A percentile compares a stretch with the other conserved stretches of the same genome.
These are phyloP conservation scores for Hygrocybe punicea DNA, from an alignment of 768 basidiomycete species.

Conservation along the genomic window DNA sequence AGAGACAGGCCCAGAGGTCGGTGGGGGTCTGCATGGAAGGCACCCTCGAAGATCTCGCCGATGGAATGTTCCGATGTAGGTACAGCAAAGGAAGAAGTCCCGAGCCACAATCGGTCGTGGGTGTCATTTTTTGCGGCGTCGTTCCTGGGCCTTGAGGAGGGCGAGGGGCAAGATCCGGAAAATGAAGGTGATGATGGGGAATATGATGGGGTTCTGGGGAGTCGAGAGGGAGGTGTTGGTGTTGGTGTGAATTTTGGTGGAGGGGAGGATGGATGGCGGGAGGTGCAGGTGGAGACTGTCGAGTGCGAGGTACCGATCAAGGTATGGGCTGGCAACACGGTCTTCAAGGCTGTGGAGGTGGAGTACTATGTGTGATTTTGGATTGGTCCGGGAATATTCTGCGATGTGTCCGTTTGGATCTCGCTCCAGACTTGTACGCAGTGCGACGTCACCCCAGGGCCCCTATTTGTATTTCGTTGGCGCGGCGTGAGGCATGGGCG, in stretches of 20 bases:
- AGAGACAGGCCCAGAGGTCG: conserved; percentile 60
- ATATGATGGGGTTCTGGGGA: conserved; percentile 50
- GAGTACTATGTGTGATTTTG: conserved; percentile 63
- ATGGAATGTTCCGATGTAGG: conserved; percentile 44
- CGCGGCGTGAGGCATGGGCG: no score
- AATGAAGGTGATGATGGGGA: conserved; percentile 26
- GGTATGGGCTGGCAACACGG: conserved; percentile 88
- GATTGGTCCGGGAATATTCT: neutral
- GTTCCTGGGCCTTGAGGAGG: conserved; percentile 38
- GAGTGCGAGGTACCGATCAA: conserved; percentile 90
- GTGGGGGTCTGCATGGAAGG: conserved; percentile 70
- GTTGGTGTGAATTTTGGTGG: conserved; percentile 50
- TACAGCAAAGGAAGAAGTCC: conserved; percentile 12
- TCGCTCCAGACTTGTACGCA: neutral
- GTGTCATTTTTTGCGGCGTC: conserved; percentile 38
- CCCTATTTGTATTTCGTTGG: no score
- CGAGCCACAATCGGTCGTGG: conserved; percentile 33
- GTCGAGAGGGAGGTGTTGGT: conserved; percentile 50
- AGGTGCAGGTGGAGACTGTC: conserved; percentile 77
- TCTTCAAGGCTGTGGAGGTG: conserved; percentile 74
- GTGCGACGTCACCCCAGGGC: no score
- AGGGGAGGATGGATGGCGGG: conserved; percentile 60
- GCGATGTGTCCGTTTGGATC: neutral
- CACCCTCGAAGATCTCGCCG: conserved; percentile 56
- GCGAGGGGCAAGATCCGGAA: conserved; percentile 54